phyloP scores from a whole-genome alignment of 805 yeast species.

The Trichomonascus vanleenenianus region DNA sequence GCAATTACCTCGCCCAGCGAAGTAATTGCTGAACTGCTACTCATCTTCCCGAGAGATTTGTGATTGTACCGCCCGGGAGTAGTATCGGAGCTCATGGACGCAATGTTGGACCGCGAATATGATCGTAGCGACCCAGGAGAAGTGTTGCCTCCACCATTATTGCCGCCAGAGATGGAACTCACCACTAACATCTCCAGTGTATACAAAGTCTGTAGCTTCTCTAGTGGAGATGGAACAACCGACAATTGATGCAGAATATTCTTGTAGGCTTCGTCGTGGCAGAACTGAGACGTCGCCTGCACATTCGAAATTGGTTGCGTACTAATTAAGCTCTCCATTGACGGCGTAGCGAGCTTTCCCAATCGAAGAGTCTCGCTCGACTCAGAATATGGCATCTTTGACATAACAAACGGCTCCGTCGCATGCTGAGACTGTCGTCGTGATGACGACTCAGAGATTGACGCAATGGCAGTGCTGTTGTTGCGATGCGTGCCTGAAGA shows the following conservation, averaged over 20 bases:
- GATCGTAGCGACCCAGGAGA: constrained; percentile 17
- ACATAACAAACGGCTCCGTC: not conserved
- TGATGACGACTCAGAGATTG: not conserved
- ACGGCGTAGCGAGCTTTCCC: not conserved
- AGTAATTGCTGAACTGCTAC: constrained; percentile 11
- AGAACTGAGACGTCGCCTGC: constrained; percentile 3
- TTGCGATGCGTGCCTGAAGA: not conserved
- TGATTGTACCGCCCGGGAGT: constrained; percentile 2
- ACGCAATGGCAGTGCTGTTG: not conserved
- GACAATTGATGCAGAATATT: constrained; percentile 19
- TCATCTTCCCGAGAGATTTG: constrained; percentile 1
- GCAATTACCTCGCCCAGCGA: constrained; percentile 19
- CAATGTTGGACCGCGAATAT: constrained; percentile 12
- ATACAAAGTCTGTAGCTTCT: constrained; percentile 19
- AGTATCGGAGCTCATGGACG: constrained; percentile 18
- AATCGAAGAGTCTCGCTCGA: not conserved
- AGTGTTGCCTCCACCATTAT: constrained; percentile 2
- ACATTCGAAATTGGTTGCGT: not conserved
- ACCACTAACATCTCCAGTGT: constrained; percentile 23
- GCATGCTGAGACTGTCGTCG: not conserved
- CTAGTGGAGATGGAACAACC: constrained; percentile 20
- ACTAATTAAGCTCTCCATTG: not conserved
- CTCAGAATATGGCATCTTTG: not conserved
- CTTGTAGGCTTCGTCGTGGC: constrained; percentile 20
- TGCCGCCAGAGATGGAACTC: constrained; percentile 13